Base-by-base conservation (phyloP, 108 stramenopile genomes). In the Cyclotella cryptica region DNA sequence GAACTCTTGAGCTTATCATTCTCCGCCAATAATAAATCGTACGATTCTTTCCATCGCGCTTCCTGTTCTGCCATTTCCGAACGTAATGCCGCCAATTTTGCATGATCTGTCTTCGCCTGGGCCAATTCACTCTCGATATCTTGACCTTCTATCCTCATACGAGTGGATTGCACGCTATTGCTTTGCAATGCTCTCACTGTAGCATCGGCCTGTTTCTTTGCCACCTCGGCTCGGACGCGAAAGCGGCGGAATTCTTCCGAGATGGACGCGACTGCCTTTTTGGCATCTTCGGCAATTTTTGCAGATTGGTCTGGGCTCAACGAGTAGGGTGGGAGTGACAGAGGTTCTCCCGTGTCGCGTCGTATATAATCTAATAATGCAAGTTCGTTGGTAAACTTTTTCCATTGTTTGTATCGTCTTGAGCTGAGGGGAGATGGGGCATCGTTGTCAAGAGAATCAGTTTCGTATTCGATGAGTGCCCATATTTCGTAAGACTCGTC, bases 41-140 rank as follows among this genome's bases (percentile, higher is more conserved):
- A 96, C 0, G 92, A 92, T 71, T 91, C 90, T 77, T 92, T 93
- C 97, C 97, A 97, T 73, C 91, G 84, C 14, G 87, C 79, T 75
- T 97, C 96, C 84, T 93, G 90, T 29, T 87, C 80, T 19, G 88
- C 85, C 85, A 93, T 83, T 81, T 93, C 92, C 5, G 84, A 61
- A 39, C 85, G 74, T 18, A 92, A 62, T 13, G 72, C 71, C 61
- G 86, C 80, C 19, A 93, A 62, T 71, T 78, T 75, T 19, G 74
- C 83, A 40, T 82, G 77, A 63, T 92, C 92, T 1, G 67, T 79
- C 73, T 75, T 74, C 0, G 84, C 86, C 68, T 89, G 86, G 18
- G 77, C 83, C n/a, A 87, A 52, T 74, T 89, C 88, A 40, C 83
- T 81, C 49, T 79, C 72, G 19, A 77, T 79, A 64, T 82, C 81